phyloP scores from a whole-genome alignment of 129 eudicot species.

The Pulicaria dysenterica region DNA sequence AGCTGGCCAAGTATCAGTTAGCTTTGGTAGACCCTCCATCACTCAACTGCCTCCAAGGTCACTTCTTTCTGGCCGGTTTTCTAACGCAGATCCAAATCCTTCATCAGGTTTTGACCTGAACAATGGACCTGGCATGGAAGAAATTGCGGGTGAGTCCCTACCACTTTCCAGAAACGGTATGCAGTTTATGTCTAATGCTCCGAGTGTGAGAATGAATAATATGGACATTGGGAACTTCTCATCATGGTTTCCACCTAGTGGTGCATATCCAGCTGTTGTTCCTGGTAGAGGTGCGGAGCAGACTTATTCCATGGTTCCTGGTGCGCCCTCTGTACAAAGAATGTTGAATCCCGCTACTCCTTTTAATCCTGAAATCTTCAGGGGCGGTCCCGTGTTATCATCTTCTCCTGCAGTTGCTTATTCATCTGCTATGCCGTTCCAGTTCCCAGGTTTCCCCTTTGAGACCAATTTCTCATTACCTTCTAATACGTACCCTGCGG shows the following conservation, averaged over 20 bases:
- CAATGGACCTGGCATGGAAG: conserved; percentile 76
- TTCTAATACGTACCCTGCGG: conserved; percentile 46
- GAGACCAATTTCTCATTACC: conserved; percentile 66
- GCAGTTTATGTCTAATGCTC: conserved; percentile 34
- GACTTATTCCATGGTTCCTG: conserved; percentile 39
- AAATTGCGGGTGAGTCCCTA: conserved; percentile 35
- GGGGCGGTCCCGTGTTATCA: conserved; percentile 42
- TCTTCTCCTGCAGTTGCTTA: conserved; percentile 43
- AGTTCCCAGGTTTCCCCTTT: conserved; percentile 65
- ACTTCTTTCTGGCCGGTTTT: conserved; percentile 31
- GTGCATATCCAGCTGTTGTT: conserved; percentile 46
- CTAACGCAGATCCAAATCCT: conserved; percentile 35
- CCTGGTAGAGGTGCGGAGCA: conserved; percentile 52
- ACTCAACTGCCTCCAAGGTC: conserved; percentile 27
- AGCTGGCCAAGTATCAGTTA: conserved; percentile 44
- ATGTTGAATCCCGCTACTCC: conserved; percentile 34
- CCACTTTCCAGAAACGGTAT: conserved; percentile 26
- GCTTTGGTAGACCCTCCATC: conserved; percentile 26
- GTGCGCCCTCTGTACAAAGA: conserved; percentile 23
- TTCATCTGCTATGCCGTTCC: conserved; percentile 50
- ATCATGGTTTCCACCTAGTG: conserved; percentile 67
- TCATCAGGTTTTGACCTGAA: conserved; percentile 68
- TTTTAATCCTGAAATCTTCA: conserved; percentile 35
- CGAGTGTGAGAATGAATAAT: conserved; percentile 50
- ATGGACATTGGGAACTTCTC: conserved; percentile 49